phyloP scores from a whole-genome alignment of 2,329 filamentous ascomycete genomes.

The Fusarium humuli region DNA sequence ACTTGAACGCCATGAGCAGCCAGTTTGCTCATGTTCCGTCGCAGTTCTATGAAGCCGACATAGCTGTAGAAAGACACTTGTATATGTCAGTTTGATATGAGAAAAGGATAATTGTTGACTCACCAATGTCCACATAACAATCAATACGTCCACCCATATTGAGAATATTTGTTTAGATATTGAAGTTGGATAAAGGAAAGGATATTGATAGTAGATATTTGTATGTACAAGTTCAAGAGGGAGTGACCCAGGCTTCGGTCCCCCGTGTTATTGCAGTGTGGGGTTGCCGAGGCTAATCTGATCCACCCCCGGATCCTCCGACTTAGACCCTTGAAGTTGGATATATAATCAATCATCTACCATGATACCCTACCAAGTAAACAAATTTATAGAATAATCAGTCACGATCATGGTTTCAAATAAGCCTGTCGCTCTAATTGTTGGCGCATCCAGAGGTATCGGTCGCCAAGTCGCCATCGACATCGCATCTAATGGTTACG shows the following conservation, averaged over 20 bases:
- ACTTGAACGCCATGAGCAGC: conserved; percentile 70
- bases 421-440: conserved; percentile 73
- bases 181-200: neutral
- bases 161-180: neutral
- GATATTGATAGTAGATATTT: neutral
- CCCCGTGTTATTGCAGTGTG: conserved; percentile 20
- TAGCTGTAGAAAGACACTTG: conserved; percentile 75
- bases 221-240: neutral
- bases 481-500: conserved; percentile 76
- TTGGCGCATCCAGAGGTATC: conserved; percentile 84
- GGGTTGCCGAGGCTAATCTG: conserved; percentile 20
- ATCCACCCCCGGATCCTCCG: conserved; percentile 9
- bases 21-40: conserved; percentile 65
- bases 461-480: conserved; percentile 84
- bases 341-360: conserved; percentile 4
- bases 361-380: neutral
- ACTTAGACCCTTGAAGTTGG: neutral
- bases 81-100: conserved; percentile 3
- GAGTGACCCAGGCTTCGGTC: neutral
- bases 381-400: neutral
- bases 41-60: conserved; percentile 67
- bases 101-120: conserved; percentile 29
- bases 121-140: conserved; percentile 75
- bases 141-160: conserved; percentile 72
- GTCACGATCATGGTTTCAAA: conserved; percentile 41